Percentiles rank a stretch among this genome's conserved stretches.
Conservation (phyloP, 2,329 filamentous ascomycete genomes). For the Daldinia sp. region DNA sequence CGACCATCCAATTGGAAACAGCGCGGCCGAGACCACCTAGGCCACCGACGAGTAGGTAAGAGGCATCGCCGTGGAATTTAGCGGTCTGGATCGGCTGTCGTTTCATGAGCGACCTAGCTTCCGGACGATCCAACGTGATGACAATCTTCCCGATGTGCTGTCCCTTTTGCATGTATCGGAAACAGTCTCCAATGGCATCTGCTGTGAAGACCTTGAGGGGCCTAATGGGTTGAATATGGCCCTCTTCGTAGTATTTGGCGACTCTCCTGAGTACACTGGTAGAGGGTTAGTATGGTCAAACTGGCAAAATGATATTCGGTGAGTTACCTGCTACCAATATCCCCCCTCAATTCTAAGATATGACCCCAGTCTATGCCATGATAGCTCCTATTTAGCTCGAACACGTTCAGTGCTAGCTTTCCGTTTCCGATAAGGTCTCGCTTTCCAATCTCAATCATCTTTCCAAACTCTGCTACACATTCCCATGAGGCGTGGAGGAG, state of each 20-base stretch:
- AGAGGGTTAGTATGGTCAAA: background rate
- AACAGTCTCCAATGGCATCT: conserved; percentile 47
- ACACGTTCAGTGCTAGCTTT: conserved; percentile 29
- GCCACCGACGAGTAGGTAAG: conserved; percentile 3
- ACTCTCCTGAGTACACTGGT: conserved; percentile 3
- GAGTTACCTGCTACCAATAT: background rate
- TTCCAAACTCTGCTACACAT: conserved; percentile 44
- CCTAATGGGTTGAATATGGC: conserved; percentile 34
- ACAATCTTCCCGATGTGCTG: conserved; percentile 54
- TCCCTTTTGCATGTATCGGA: conserved; percentile 54
- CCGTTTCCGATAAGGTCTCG: conserved; percentile 50
- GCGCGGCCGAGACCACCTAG: background rate
- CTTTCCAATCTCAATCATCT: conserved; percentile 59
- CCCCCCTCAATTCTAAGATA: background rate
- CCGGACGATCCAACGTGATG: background rate
- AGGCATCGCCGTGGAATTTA: background rate
- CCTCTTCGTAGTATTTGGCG: conserved; percentile 19
- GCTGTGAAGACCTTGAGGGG: conserved; percentile 42
- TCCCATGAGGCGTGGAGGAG: background rate
- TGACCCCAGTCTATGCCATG: conserved; percentile 57
- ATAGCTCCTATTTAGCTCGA: conserved; percentile 34
- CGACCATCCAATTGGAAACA: conserved; percentile 7
- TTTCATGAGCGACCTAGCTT: background rate
- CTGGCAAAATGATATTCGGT: background rate
- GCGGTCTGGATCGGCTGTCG: background rate